Conservation (phyloP, 768 basidiomycete species). For the Pisolithus albus region DNA sequence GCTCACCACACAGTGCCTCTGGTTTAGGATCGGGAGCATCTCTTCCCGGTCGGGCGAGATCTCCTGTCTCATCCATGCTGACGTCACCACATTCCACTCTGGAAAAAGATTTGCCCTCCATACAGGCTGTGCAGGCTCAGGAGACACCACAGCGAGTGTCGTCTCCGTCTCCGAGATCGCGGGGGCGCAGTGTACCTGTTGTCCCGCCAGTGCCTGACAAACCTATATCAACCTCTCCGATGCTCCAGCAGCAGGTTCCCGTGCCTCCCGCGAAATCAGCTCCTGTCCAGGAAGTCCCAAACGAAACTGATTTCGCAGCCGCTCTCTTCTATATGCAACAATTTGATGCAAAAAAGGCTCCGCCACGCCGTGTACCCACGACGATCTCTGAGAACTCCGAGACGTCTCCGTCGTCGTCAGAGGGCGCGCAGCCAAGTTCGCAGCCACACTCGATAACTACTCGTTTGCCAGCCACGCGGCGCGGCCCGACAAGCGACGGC, state of each 20-base stretch:
- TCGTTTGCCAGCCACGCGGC: slow-evolving; percentile 16
- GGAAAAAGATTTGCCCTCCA: slow-evolving; percentile 29
- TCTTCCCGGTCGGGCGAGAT: slow-evolving; percentile 13
- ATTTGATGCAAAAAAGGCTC: slow-evolving; percentile 30
- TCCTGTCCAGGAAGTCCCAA: slow-evolving; percentile 24
- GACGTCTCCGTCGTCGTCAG: slow-evolving; percentile 25
- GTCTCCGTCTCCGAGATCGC: slow-evolving; percentile 9
- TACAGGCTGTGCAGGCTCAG: slow-evolving; percentile 21
- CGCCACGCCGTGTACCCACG: slow-evolving; percentile 36
- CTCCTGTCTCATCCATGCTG: slow-evolving; percentile 20
- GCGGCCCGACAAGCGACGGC: slow-evolving; percentile 25
- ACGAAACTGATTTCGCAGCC: slow-evolving; percentile 44
- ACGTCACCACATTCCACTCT: slow-evolving; percentile 31
- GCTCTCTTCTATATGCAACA: slow-evolving; percentile 68
- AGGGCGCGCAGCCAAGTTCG: slow-evolving; percentile 18
- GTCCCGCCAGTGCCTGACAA: slow-evolving; percentile 27
- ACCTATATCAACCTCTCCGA: slow-evolving; percentile 9
- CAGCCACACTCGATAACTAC: slow-evolving; percentile 17
- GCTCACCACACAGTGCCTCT: slow-evolving; percentile 8
- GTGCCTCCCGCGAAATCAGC: slow-evolving; percentile 24
- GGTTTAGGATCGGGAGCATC: background rate
- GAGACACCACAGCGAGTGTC: slow-evolving; percentile 8
- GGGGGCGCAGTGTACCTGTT: slow-evolving; percentile 5
- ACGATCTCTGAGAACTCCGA: slow-evolving; percentile 41
- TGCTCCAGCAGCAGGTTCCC: slow-evolving; percentile 9